phyloP scores from a whole-genome alignment of 306 rosid genomes.

The Mucuna pruriens region DNA sequence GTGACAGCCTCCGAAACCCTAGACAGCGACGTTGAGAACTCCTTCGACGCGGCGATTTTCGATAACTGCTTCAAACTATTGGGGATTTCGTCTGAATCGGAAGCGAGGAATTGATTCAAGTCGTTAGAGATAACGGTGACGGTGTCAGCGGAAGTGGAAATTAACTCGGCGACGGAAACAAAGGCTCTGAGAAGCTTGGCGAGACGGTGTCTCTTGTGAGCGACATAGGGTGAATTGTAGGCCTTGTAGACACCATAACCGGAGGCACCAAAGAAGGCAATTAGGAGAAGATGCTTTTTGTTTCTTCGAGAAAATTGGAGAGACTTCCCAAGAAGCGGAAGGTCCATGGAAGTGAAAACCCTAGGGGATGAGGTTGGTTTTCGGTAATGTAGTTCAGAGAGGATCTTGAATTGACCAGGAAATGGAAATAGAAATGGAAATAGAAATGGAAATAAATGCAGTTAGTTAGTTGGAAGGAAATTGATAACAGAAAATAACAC shows the following conservation, averaged over 20 bases:
- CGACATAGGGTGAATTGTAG: constrained; percentile 65
- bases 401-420: not conserved
- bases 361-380: not conserved
- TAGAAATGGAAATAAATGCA: not conserved
- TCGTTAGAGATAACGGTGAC: constrained; percentile 65
- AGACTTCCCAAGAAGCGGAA: constrained; percentile 50
- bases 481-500: no score
- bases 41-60: constrained; percentile 70
- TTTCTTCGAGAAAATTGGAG: constrained; percentile 52
- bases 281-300: constrained; percentile 59
- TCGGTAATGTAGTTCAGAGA: not conserved
- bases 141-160: constrained; percentile 71
- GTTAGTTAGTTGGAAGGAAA: not conserved
- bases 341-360: constrained; percentile 61
- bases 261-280: constrained; percentile 67
- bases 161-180: constrained; percentile 61
- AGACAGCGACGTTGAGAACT: constrained; percentile 53
- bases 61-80: constrained; percentile 77
- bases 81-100: constrained; percentile 84
- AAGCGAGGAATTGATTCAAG: constrained; percentile 62
- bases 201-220: constrained; percentile 54
- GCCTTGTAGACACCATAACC: constrained; percentile 74
- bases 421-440: not conserved
- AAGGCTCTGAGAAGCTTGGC: constrained; percentile 64
- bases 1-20: constrained; percentile 66